Evolutionary conservation across 768 basidiomycete species (phyloP), one percentile per base, ranked within the genome.

Genomic region (Pleurotus tuber-regium): DNA sequence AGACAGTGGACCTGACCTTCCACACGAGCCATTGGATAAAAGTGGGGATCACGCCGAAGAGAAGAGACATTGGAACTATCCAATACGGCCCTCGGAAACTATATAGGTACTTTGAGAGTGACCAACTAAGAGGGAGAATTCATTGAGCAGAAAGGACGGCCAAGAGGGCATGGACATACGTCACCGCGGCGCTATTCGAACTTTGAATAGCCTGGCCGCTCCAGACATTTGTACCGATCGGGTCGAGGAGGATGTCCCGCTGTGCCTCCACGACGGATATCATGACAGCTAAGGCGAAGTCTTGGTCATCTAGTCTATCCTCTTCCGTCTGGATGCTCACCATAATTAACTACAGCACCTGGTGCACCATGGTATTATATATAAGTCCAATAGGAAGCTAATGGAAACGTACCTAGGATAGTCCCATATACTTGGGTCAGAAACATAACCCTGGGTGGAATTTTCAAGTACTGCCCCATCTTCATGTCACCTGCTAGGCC

Each of bases 371-470:
- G n/a, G n/a, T n/a, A n/a, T n/a, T n/a, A n/a, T n/a, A n/a, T n/a
- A n/a, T n/a, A n/a, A n/a, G n/a, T n/a, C n/a, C n/a, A n/a, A n/a
- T n/a, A n/a, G n/a, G n/a, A n/a, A n/a, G n/a, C n/a, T n/a, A 14
- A 38, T 2, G 21, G 35, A 19, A 10, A 56, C 60, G 41, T 47
- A 72, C 74, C 83, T 50, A 86, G 69, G 41, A 86, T 71, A 0
- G 84, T 83, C 2, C 83, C 83, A 72, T 78, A 77, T 11, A 84
- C 69, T 59, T 87, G 86, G 5, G 81, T 80, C 8, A 79, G 61
- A 63, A 48, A 48, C 46, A 48, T 48, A 11, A 35, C 46, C 23
- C 46, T 31, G n/a, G 46, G 46, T 24, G 46, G 46, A 21, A 48
- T 48, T 23, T 48, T 48, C n/a, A 48, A 30, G 23, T 48, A 48